These are phyloP conservation scores for Arthrocladium fulminans DNA, from an alignment of 2,329 filamentous ascomycete genomes.

Conservation along the genomic window DNA sequence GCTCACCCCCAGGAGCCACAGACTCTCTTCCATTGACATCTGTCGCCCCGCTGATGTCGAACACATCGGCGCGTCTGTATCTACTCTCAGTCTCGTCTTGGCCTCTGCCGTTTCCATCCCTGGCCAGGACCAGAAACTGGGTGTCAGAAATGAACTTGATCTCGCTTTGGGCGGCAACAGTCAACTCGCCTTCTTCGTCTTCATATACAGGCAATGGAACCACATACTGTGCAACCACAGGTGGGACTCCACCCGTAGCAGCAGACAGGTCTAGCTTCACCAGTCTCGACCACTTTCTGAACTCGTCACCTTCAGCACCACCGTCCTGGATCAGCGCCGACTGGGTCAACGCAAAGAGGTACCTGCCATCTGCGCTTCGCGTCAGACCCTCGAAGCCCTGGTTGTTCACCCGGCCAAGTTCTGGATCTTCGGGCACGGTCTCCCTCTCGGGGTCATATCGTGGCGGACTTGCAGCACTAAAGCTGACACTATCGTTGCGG, in stretches of 20 bases:
- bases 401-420: constrained; percentile 60
- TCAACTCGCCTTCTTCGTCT: constrained; percentile 36
- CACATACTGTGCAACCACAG: constrained; percentile 54
- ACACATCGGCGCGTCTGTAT: constrained; percentile 62
- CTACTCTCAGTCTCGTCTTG: constrained; percentile 44
- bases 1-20: constrained; percentile 43
- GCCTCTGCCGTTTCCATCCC: constrained; percentile 55
- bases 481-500: constrained; percentile 53
- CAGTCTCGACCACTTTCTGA: constrained; percentile 50
- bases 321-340: constrained; percentile 56
- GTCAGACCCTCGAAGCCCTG: constrained; percentile 67
- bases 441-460: constrained; percentile 45
- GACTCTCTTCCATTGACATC: constrained; percentile 46
- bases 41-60: constrained; percentile 54
- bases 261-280: constrained; percentile 55
- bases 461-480: constrained; percentile 56
- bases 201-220: constrained; percentile 55
- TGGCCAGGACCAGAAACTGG: constrained; percentile 59
- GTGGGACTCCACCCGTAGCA: constrained; percentile 25
- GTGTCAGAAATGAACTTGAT: constrained; percentile 54
- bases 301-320: constrained; percentile 44
- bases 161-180: constrained; percentile 58
- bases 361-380: constrained; percentile 53
- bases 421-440: constrained; percentile 48
- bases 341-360: constrained; percentile 58